Percentiles rank a stretch among this genome's conserved stretches.
Evolutionary conservation across 192 early-diverging fungal species (phyloP).

Genomic region (Coemansia sp.): DNA sequence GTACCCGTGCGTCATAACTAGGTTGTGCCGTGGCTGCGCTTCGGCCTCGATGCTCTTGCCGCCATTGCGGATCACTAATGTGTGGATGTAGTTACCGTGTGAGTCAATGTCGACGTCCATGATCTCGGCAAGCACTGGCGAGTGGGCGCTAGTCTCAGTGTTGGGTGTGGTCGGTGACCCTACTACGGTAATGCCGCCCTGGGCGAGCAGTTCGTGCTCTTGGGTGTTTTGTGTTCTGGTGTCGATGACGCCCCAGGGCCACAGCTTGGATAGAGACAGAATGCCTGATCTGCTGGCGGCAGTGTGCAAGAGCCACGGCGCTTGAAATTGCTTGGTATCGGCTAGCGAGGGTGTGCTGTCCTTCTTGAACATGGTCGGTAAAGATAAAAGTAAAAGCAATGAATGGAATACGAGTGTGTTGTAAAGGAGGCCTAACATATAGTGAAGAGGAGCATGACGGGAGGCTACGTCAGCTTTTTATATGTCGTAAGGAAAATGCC

Average conservation of each 20-base stretch:
- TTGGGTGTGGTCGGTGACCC: background rate
- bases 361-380: background rate
- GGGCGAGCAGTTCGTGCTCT: conserved; percentile 34
- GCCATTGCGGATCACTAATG: conserved; percentile 36
- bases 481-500: background rate
- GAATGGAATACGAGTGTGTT: background rate
- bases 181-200: conserved; percentile 30
- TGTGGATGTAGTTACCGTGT: conserved; percentile 53
- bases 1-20: conserved; percentile 58
- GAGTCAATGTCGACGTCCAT: conserved; percentile 48
- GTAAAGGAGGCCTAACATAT: background rate
- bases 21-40: conserved; percentile 26
- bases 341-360: background rate
- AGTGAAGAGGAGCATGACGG: background rate
- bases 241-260: conserved; percentile 16
- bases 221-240: conserved; percentile 27
- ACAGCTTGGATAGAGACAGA: conserved; percentile 20
- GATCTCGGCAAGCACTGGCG: conserved; percentile 20
- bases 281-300: background rate
- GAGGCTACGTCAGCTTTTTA: background rate
- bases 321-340: background rate
- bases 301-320: conserved; percentile 6
- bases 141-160: background rate
- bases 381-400: background rate
- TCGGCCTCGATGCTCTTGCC: background rate